Percentiles rank a stretch among this genome's conserved stretches.
Evolutionary conservation across 805 yeast species (phyloP).

Genomic region (Cyberlindnera amylophila): DNA sequence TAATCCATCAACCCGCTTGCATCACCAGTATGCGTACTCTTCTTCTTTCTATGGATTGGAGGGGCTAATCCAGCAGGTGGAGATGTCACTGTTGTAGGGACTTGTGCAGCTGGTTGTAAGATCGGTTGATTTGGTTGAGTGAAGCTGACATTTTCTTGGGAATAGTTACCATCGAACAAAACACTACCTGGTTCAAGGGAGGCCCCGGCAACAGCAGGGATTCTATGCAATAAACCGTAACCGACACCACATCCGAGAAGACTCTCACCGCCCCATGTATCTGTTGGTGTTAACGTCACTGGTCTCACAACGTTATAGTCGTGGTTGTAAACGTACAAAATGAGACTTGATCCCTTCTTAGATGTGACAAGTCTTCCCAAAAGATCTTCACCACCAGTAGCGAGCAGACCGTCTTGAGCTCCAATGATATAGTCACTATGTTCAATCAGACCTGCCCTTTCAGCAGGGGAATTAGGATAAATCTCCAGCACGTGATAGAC

Average conservation of each 20-base stretch:
- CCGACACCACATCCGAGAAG: slow-evolving; percentile 93
- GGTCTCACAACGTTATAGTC: slow-evolving; percentile 85
- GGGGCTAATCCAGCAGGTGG: slow-evolving; percentile 11
- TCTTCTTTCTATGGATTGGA: slow-evolving; percentile 26
- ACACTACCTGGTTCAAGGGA: slow-evolving; percentile 34
- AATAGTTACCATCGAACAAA: slow-evolving; percentile 33
- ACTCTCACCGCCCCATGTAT: slow-evolving; percentile 81
- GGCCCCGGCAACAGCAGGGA: slow-evolving; percentile 61
- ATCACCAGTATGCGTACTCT: slow-evolving; percentile 10
- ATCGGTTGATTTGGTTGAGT: background rate
- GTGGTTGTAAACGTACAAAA: slow-evolving; percentile 78
- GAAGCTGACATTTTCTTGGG: slow-evolving; percentile 12
- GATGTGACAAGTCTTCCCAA: slow-evolving; percentile 63
- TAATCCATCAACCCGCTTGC: slow-evolving; percentile 34
- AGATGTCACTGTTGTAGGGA: background rate
- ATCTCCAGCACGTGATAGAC: slow-evolving; percentile 85
- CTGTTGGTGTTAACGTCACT: slow-evolving; percentile 70
- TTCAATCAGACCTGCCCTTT: slow-evolving; percentile 75
- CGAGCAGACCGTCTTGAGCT: slow-evolving; percentile 78
- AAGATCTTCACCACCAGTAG: slow-evolving; percentile 83
- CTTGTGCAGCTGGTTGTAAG: slow-evolving; percentile 2
- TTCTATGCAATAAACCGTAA: slow-evolving; percentile 80
- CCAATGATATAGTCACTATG: slow-evolving; percentile 87
- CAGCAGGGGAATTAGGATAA: slow-evolving; percentile 76
- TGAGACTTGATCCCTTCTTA: slow-evolving; percentile 41